Evolutionary conservation across 2,329 filamentous ascomycete species (phyloP).

Genomic region (Byssothecium circinans): DNA sequence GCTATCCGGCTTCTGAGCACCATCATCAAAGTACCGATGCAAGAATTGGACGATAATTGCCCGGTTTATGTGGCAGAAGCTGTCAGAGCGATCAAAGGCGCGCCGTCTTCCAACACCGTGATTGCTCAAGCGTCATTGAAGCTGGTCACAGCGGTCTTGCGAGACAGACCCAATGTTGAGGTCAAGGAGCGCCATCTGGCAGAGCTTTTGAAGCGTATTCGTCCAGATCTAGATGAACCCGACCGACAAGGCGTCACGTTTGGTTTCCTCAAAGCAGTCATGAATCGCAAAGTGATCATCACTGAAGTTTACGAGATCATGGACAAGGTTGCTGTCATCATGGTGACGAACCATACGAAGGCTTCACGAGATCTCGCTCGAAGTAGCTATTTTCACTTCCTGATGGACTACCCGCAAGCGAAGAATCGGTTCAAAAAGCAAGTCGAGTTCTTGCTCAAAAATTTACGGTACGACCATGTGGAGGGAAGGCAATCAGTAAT

Average conservation of each 20-base stretch:
- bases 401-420: constrained; percentile 91
- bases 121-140: constrained; percentile 87
- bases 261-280: constrained; percentile 85
- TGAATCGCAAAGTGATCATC: constrained; percentile 83
- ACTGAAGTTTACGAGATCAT: constrained; percentile 87
- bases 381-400: constrained; percentile 89
- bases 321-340: constrained; percentile 79
- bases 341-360: constrained; percentile 94
- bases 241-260: constrained; percentile 92
- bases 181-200: constrained; percentile 83
- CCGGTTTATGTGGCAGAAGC: constrained; percentile 85
- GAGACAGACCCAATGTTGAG: constrained; percentile 73
- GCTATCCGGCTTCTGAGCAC: constrained; percentile 82
- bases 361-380: constrained; percentile 84
- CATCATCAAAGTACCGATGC: constrained; percentile 80
- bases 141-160: constrained; percentile 79
- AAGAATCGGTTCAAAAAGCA: constrained; percentile 88
- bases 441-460: constrained; percentile 83
- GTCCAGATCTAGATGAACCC: constrained; percentile 88
- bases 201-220: constrained; percentile 77
- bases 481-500: constrained; percentile 90
- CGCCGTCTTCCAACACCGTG: constrained; percentile 78
- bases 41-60: constrained; percentile 67
- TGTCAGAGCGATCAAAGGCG: constrained; percentile 74
- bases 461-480: constrained; percentile 85